Percentiles rank a stretch among this genome's conserved stretches.
Conservation (phyloP, 805 yeast genomes). For the Zygotorulaspora florentina region DNA sequence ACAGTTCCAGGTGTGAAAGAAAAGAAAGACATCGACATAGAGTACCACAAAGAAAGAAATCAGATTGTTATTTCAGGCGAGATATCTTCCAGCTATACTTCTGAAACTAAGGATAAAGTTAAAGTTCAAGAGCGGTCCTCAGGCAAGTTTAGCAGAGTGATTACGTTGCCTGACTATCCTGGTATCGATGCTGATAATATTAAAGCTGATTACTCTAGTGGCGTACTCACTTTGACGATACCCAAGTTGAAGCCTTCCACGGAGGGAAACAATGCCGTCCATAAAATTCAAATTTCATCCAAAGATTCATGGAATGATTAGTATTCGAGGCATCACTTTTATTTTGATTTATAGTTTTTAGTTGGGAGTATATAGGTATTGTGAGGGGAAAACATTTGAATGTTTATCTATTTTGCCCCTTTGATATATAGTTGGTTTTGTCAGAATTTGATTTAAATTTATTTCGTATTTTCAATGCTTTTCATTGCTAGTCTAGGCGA, state of each 20-base stretch:
- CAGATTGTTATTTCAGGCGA: conserved; percentile 44
- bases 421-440: neutral
- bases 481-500: too few relatives aligned
- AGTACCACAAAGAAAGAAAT: conserved; percentile 44
- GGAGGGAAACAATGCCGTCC: conserved; percentile 22
- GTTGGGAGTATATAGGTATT: neutral
- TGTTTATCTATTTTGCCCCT: too few relatives aligned
- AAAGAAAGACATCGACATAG: conserved; percentile 42
- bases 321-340: neutral
- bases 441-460: neutral
- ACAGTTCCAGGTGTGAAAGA: conserved; percentile 46
- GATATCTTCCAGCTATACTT: conserved; percentile 28
- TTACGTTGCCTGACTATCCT: conserved; percentile 38
- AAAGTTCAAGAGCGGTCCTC: conserved; percentile 35
- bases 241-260: conserved; percentile 38
- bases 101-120: conserved; percentile 24
- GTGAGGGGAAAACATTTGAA: neutral
- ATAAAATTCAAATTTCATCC: conserved; percentile 31
- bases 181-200: conserved; percentile 43
- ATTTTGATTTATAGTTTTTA: neutral
- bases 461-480: neutral
- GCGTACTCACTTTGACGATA: conserved; percentile 41
- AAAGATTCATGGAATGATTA: conserved; percentile 24
- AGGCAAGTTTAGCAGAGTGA: conserved; percentile 43
- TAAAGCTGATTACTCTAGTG: conserved; percentile 44